Conservation (phyloP, 441 rosid genomes). For the Eruca vesicaria region DNA sequence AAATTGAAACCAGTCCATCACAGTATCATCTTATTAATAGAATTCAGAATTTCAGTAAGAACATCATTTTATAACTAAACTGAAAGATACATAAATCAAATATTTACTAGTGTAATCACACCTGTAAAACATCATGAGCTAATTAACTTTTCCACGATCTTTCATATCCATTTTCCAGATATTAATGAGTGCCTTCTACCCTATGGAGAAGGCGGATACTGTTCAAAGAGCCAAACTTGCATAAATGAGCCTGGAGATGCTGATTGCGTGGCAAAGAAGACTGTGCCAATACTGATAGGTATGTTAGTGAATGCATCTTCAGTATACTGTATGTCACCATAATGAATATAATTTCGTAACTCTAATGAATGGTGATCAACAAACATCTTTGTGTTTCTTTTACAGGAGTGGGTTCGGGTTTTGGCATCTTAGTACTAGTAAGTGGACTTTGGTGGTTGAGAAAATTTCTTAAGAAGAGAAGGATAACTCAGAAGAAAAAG, state of each 20-base stretch:
- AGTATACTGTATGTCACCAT: background rate
- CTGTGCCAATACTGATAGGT: slow-evolving; percentile 7
- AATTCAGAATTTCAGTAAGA: too few relatives aligned
- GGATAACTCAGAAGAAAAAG: background rate
- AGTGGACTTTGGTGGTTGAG: background rate
- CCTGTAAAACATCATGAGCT: background rate
- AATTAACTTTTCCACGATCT: background rate
- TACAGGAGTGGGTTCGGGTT: background rate
- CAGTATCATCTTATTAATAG: too few relatives aligned
- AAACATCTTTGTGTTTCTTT: background rate
- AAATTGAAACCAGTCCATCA: too few relatives aligned
- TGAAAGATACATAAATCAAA: background rate
- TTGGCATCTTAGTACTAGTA: background rate
- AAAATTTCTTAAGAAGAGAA: background rate
- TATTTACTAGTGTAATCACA: background rate
- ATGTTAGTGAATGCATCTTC: background rate
- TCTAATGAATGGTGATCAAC: background rate
- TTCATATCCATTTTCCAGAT: slow-evolving; percentile 15
- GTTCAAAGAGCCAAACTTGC: slow-evolving; percentile 4
- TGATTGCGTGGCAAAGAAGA: slow-evolving; percentile 7
- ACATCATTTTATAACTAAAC: too few relatives aligned
- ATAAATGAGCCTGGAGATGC: slow-evolving; percentile 7
- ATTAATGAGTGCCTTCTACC: slow-evolving; percentile 22
- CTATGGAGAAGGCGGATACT: background rate
- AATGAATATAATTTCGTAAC: background rate